These are phyloP conservation scores for Meyerozyma elateridarum DNA, from an alignment of 1,139 yeast species.

Conservation along the genomic window DNA sequence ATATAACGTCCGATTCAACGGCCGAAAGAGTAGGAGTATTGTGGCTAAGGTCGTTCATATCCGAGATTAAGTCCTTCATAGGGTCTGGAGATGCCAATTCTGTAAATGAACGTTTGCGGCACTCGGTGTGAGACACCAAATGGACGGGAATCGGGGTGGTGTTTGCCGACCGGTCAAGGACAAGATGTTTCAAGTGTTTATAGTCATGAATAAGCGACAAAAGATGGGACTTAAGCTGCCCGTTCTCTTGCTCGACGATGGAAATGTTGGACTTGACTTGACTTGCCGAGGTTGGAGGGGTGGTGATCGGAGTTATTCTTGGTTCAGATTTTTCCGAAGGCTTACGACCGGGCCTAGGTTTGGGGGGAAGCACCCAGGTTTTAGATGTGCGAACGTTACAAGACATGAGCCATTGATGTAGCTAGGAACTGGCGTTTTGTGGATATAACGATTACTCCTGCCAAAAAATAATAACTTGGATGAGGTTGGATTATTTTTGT, in stretches of 20 bases:
- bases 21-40: conserved; percentile 10
- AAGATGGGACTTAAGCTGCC: conserved; percentile 31
- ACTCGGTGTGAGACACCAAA: conserved; percentile 11
- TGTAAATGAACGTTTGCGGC: conserved; percentile 12
- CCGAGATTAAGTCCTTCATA: conserved; percentile 23
- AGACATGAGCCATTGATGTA: conserved; percentile 2
- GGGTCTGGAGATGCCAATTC: conserved; percentile 13
- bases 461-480: no score
- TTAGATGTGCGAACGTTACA: conserved; percentile 15
- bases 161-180: conserved; percentile 18
- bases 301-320: neutral
- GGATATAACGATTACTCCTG: neutral
- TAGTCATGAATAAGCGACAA: conserved; percentile 40
- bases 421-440: neutral
- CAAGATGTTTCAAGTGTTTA: conserved; percentile 33
- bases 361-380: conserved; percentile 25
- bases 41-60: conserved; percentile 26
- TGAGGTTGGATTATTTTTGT: no score
- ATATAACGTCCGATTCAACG: conserved; percentile 12
- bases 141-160: conserved; percentile 9
- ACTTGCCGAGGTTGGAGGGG: neutral
- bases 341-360: conserved; percentile 21
- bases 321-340: conserved; percentile 9
- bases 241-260: conserved; percentile 32
- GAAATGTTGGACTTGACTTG: conserved; percentile 17